Evolutionary conservation across 2,329 filamentous ascomycete species (phyloP).

Genomic region (Polytolypa hystricis): DNA sequence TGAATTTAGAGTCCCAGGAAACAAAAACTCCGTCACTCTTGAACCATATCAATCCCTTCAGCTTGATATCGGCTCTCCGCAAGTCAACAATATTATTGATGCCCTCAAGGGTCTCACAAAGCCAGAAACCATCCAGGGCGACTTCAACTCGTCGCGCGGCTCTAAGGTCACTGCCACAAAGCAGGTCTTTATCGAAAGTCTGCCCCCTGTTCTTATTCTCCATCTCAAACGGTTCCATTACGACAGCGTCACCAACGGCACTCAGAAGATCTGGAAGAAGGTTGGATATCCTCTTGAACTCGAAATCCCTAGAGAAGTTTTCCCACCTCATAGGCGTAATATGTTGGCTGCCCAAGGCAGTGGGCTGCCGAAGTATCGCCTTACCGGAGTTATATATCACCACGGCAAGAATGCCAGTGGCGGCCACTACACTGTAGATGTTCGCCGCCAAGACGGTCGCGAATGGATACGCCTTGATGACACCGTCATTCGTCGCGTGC

Average conservation of each 20-base stretch:
- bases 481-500: conserved; percentile 74
- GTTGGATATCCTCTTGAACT: conserved; percentile 89
- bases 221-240: conserved; percentile 98
- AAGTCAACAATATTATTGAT: conserved; percentile 84
- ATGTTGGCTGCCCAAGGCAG: conserved; percentile 54
- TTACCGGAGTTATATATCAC: conserved; percentile 89
- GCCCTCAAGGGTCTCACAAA: conserved; percentile 75
- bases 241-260: conserved; percentile 67
- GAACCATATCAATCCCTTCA: conserved; percentile 93
- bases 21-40: conserved; percentile 81
- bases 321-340: conserved; percentile 64
- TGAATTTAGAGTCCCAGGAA: conserved; percentile 73
- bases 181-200: conserved; percentile 83
- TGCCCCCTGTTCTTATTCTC: conserved; percentile 84
- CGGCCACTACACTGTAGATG: conserved; percentile 96
- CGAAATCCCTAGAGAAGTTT: conserved; percentile 82
- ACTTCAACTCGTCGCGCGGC: conserved; percentile 70
- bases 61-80: conserved; percentile 78
- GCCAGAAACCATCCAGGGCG: conserved; percentile 72
- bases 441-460: conserved; percentile 81
- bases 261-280: conserved; percentile 98
- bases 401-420: conserved; percentile 94
- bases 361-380: conserved; percentile 67
- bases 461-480: conserved; percentile 97
- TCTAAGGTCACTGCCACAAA: conserved; percentile 72